Evolutionary conservation across 306 rosid species (phyloP).

Genomic region (Vicia villosa): DNA sequence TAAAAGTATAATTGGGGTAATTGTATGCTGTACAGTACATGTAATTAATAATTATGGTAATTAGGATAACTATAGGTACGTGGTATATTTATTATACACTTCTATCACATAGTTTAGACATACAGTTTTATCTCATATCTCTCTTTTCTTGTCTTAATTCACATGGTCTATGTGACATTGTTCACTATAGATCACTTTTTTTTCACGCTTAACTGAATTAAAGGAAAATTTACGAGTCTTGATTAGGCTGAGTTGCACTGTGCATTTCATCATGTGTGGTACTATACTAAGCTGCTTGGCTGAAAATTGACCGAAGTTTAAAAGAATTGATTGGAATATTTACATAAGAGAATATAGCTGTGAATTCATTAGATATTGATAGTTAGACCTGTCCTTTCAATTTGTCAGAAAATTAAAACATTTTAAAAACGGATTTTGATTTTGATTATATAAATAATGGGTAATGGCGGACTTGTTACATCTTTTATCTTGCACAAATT

Average conservation of each 20-base stretch:
- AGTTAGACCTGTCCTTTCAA: slow-evolving; percentile 16
- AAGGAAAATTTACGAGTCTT: background rate
- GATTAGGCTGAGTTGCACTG: slow-evolving; percentile 9
- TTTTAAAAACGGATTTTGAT: slow-evolving; percentile 14
- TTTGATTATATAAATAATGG: background rate
- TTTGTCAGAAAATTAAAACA: slow-evolving; percentile 28
- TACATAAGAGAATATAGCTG: slow-evolving; percentile 7
- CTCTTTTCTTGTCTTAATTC: slow-evolving; percentile 3
- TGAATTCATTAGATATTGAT: slow-evolving; percentile 23
- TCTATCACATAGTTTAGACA: background rate
- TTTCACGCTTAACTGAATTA: background rate
- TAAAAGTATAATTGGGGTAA: background rate
- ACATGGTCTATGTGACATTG: background rate
- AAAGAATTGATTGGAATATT: slow-evolving; percentile 17
- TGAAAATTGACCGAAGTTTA: background rate
- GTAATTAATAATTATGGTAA: background rate
- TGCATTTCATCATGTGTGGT: background rate
- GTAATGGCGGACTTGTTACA: background rate
- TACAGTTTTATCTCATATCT: background rate
- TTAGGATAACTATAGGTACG: background rate
- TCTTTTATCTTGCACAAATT: slow-evolving; percentile 2
- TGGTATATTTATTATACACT: background rate
- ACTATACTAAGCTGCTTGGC: slow-evolving; percentile 14
- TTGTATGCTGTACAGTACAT: background rate
- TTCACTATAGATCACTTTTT: background rate